These are phyloP conservation scores for Erodium texanum DNA, from an alignment of 441 rosid genomes.

Conservation along the genomic window DNA sequence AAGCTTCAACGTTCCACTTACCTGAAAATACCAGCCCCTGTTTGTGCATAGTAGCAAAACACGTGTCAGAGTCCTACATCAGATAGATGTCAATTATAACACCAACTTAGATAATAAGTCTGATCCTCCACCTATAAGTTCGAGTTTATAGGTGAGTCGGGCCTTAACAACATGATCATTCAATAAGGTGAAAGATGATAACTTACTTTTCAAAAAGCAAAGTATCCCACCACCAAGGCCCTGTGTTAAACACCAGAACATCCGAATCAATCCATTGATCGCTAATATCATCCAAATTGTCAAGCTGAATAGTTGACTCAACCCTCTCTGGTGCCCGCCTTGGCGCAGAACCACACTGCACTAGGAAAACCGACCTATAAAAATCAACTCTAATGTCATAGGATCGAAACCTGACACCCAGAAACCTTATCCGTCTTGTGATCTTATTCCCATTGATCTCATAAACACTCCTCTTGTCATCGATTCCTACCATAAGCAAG, in stretches of 20 bases:
- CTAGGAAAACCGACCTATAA: constrained; percentile 58
- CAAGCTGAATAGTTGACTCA: constrained; percentile 43
- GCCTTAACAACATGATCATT: no score
- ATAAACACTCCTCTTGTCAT: constrained; percentile 49
- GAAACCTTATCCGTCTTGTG: constrained; percentile 43
- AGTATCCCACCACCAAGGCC: constrained; percentile 68
- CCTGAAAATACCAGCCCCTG: constrained; percentile 49
- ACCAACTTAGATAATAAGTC: no score
- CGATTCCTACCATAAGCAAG: constrained; percentile 60
- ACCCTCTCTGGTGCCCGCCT: constrained; percentile 57
- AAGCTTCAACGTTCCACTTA: constrained; percentile 30
- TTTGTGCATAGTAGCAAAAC: no score
- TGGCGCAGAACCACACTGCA: constrained; percentile 41
- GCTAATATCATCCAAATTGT: constrained; percentile 51
- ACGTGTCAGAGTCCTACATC: no score
- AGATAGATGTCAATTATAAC: no score
- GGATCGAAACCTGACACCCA: constrained; percentile 45
- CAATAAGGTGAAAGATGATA: not conserved
- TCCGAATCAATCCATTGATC: constrained; percentile 66
- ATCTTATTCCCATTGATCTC: constrained; percentile 52
- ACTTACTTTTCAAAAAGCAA: constrained; percentile 68
- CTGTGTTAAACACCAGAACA: constrained; percentile 56
- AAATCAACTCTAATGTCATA: constrained; percentile 44
- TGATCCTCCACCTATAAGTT: no score
- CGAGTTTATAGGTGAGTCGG: no score